phyloP scores from a whole-genome alignment of 2,329 filamentous ascomycete genomes.

The Nannizziopsis barbatae region DNA sequence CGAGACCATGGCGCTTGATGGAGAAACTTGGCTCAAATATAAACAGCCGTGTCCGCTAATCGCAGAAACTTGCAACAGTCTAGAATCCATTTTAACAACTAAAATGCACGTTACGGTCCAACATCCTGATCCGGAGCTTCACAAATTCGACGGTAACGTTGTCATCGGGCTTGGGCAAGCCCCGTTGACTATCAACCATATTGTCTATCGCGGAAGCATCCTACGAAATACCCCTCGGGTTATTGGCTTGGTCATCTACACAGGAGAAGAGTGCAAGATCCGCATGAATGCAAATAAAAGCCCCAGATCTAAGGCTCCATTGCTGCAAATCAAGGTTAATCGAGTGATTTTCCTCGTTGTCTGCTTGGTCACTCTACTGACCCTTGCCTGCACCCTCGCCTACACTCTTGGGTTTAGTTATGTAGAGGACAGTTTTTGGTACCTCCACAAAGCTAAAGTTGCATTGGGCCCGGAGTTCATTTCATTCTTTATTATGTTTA shows the following conservation, averaged over 20 bases:
- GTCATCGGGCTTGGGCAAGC: no score
- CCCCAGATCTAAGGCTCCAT: slow-evolving; percentile 71
- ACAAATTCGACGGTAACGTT: no score
- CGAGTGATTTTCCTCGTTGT: slow-evolving; percentile 74
- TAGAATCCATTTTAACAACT: no score
- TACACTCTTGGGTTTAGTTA: slow-evolving; percentile 61
- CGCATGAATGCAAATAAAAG: slow-evolving; percentile 93
- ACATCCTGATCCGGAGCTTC: no score
- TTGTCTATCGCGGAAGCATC: slow-evolving; percentile 73
- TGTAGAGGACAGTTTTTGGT: slow-evolving; percentile 59
- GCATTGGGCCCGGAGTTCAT: slow-evolving; percentile 65
- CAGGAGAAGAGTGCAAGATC: slow-evolving; percentile 91
- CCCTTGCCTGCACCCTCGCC: slow-evolving; percentile 64
- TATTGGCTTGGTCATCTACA: slow-evolving; percentile 73
- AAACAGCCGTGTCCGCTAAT: no score
- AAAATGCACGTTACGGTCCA: no score
- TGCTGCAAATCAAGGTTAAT: slow-evolving; percentile 71
- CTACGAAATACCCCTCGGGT: slow-evolving; percentile 66
- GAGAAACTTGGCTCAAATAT: no score
- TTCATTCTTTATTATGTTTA: slow-evolving; percentile 88
- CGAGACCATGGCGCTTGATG: no score
- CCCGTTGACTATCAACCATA: no score
- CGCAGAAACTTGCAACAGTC: no score
- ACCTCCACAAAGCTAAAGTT: slow-evolving; percentile 55
- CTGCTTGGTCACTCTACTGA: slow-evolving; percentile 61